These are phyloP conservation scores for Blastocystis sp. DNA, from an alignment of 352 stramenopile genomes.

Conservation along the genomic window DNA sequence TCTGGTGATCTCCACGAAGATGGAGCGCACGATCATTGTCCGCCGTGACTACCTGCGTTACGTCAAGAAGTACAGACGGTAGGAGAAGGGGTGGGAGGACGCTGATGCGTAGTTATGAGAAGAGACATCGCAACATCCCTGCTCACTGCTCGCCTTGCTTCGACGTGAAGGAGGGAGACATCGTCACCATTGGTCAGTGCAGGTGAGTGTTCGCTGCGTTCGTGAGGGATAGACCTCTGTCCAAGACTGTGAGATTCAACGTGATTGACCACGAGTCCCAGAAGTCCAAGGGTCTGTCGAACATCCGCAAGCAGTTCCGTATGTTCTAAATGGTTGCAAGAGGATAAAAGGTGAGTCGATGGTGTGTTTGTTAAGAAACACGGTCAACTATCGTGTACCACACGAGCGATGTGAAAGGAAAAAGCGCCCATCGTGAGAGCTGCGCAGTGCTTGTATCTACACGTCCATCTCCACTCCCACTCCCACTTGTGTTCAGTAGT, in stretches of 20 bases:
- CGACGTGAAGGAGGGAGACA: slow-evolving; percentile 94
- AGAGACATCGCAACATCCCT: slow-evolving; percentile 97
- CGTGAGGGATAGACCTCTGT: slow-evolving; percentile 70
- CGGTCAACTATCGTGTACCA: neutral
- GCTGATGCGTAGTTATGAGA: slow-evolving; percentile 79
- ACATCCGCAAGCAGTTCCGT: slow-evolving; percentile 96
- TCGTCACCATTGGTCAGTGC: slow-evolving; percentile 97
- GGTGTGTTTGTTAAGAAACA: slow-evolving; percentile 6
- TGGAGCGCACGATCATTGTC: slow-evolving; percentile 98
- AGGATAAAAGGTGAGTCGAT: slow-evolving; percentile 31
- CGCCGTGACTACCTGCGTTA: slow-evolving; percentile 98
- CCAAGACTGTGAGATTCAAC: slow-evolving; percentile 99
- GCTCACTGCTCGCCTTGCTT: slow-evolving; percentile 92
- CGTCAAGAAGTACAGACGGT: slow-evolving; percentile 93
- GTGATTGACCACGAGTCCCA: slow-evolving; percentile 88
- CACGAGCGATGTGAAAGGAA: slow-evolving; percentile 9
- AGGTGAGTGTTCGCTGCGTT: slow-evolving; percentile 60
- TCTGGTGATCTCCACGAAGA: slow-evolving; percentile 97
- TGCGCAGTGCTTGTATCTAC: slow-evolving; percentile 4
- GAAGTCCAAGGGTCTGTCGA: slow-evolving; percentile 84
- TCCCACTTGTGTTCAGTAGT: neutral
- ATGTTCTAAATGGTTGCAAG: slow-evolving; percentile 76
- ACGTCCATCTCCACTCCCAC: neutral
- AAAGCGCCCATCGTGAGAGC: slow-evolving; percentile 15
- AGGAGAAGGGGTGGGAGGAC: neutral